Conservation (phyloP, 106 monocot genomes). For the Iris macrosiphon region DNA sequence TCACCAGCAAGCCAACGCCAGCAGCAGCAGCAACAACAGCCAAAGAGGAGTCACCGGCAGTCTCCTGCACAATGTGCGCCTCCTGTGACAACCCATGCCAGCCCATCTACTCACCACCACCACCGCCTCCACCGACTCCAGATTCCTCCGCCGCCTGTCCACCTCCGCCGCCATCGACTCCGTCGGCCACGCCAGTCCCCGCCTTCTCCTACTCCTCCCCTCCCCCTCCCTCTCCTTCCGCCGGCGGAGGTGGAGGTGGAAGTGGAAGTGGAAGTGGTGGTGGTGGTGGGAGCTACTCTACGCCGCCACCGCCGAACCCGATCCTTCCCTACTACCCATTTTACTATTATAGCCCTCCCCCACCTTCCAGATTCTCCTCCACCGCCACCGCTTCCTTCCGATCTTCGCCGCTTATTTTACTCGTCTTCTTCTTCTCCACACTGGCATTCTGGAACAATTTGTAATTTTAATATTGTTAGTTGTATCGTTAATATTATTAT, state of each 20-base stretch:
- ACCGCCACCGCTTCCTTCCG: neutral
- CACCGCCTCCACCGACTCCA: constrained; percentile 4
- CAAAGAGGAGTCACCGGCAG: neutral
- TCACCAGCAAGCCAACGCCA: no score
- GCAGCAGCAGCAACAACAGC: no score
- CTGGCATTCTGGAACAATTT: no score
- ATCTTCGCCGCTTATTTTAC: no score
- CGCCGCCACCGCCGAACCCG: no score
- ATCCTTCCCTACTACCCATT: constrained; percentile 18
- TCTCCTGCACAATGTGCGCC: constrained; percentile 16
- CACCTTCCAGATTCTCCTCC: neutral
- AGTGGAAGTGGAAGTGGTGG: neutral
- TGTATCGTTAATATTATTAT: no score
- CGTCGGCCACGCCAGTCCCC: neutral
- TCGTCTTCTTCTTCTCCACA: no score
- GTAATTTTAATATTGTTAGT: no score
- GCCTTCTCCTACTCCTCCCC: constrained; percentile 10
- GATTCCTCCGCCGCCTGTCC: neutral
- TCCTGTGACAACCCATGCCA: constrained; percentile 24
- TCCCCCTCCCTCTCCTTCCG: neutral
- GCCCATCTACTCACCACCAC: constrained; percentile 11
- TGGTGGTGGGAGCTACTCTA: constrained; percentile 1
- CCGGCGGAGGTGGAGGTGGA: neutral
- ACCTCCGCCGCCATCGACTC: constrained; percentile 5
- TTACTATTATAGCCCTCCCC: no score